Percentiles rank a stretch among this genome's conserved stretches.
These are phyloP conservation scores for Sungouiella thailandica DNA, from an alignment of 805 yeast genomes.

Conservation along the genomic window DNA sequence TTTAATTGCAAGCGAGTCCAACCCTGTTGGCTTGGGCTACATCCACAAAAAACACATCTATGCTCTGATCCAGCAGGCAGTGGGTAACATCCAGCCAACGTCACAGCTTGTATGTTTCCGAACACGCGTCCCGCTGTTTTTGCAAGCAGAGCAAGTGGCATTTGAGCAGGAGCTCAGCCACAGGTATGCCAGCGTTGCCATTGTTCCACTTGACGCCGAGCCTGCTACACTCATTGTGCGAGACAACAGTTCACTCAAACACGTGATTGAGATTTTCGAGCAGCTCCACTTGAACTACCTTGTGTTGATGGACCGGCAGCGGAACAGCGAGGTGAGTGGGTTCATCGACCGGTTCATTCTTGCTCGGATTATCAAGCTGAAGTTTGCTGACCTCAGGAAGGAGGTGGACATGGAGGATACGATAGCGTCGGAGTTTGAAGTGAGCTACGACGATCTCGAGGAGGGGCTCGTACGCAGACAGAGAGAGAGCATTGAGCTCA, in stretches of 20 bases:
- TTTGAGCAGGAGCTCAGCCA: conserved; percentile 5
- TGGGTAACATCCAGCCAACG: conserved; percentile 13
- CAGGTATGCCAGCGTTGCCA: conserved; percentile 1
- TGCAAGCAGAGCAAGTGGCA: conserved; percentile 2
- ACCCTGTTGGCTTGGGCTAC: conserved; percentile 32
- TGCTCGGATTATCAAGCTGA: conserved; percentile 24
- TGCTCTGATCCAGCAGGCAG: conserved; percentile 7
- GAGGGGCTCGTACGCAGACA: conserved; percentile 11
- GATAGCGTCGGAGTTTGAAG: conserved; percentile 19
- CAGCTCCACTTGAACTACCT: conserved; percentile 34
- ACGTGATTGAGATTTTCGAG: conserved; percentile 34
- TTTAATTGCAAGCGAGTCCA: conserved; percentile 18
- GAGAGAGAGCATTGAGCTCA: conserved; percentile 23
- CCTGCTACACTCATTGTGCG: conserved; percentile 23
- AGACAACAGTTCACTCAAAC: conserved; percentile 26
- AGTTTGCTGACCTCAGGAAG: conserved; percentile 18
- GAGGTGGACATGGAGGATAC: conserved; percentile 6
- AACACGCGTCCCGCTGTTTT: conserved; percentile 5
- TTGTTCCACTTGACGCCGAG: conserved; percentile 8
- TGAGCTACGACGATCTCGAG: conserved; percentile 14
- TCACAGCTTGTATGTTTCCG: conserved; percentile 9
- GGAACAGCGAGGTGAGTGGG: conserved; percentile 23
- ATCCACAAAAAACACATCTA: conserved; percentile 25
- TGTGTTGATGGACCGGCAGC: conserved; percentile 19
- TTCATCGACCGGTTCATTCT: conserved; percentile 36